Evolutionary conservation across 176 grass and related monocot species (phyloP).

Genomic region (Eleusine indica): DNA sequence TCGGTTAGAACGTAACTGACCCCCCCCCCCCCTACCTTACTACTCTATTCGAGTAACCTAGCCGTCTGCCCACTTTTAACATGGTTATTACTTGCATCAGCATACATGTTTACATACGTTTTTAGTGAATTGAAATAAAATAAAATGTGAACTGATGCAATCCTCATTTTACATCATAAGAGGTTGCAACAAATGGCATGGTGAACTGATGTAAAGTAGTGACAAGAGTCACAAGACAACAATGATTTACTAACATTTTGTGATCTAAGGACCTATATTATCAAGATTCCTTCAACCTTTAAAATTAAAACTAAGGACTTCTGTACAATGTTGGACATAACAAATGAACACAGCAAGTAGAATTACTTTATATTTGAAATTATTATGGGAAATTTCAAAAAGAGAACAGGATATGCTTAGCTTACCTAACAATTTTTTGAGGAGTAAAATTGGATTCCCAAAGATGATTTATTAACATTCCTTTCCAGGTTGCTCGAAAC

Average conservation of each 20-base stretch:
- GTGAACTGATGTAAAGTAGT: neutral
- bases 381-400: neutral
- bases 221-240: neutral
- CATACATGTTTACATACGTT: neutral
- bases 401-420: neutral
- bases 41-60: neutral
- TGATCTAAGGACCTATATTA: neutral
- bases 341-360: neutral
- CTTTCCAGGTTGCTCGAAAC: conserved; percentile 93
- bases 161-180: neutral
- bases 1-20: neutral
- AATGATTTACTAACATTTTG: neutral
- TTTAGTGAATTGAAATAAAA: conserved; percentile 1
- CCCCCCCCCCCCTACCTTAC: neutral
- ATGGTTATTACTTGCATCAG: neutral
- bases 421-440: conserved; percentile 82
- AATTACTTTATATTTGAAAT: neutral
- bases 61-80: neutral
- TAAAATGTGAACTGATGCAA: neutral
- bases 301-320: neutral
- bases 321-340: neutral
- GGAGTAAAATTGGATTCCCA: conserved; percentile 98
- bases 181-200: neutral
- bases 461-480: conserved; percentile 82
- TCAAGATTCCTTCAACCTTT: neutral